Conservation (phyloP, 768 basidiomycete genomes). For the Sporobolomyces phaffii region DNA sequence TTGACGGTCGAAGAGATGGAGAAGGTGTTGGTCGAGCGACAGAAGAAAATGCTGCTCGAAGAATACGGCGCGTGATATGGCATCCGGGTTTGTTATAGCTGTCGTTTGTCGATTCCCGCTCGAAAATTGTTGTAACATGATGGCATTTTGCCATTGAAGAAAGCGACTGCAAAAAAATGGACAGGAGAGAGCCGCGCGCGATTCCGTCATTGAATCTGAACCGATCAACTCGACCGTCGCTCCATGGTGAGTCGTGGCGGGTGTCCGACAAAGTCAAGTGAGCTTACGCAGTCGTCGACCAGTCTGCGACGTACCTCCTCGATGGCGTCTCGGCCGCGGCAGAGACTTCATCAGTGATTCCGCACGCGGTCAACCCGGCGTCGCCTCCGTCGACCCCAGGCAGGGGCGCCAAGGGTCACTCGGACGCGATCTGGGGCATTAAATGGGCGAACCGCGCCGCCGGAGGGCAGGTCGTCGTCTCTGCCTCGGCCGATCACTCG, state of each 20-base stretch:
- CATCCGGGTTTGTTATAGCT: neutral
- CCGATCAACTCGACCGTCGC: too few relatives aligned
- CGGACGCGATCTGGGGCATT: conserved; percentile 26
- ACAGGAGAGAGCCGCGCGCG: too few relatives aligned
- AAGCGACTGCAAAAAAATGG: too few relatives aligned
- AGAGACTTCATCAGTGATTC: neutral
- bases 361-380: neutral
- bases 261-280: too few relatives aligned
- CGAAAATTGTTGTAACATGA: neutral
- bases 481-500: conserved; percentile 21
- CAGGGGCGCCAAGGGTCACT: conserved; percentile 10
- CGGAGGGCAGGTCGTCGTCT: conserved; percentile 24
- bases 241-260: too few relatives aligned
- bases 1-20: conserved; percentile 33
- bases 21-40: conserved; percentile 29
- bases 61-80: conserved; percentile 25
- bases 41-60: conserved; percentile 31
- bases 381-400: neutral
- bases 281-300: too few relatives aligned
- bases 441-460: conserved; percentile 4
- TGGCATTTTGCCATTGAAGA: too few relatives aligned
- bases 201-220: too few relatives aligned
- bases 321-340: neutral
- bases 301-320: conserved; percentile 33
- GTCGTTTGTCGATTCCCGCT: neutral